A percentile compares a stretch with the other conserved stretches of the same genome.
Conservation (phyloP, 495 filamentous ascomycete genomes). For the Pseudoneurospora amorphoporcata region DNA sequence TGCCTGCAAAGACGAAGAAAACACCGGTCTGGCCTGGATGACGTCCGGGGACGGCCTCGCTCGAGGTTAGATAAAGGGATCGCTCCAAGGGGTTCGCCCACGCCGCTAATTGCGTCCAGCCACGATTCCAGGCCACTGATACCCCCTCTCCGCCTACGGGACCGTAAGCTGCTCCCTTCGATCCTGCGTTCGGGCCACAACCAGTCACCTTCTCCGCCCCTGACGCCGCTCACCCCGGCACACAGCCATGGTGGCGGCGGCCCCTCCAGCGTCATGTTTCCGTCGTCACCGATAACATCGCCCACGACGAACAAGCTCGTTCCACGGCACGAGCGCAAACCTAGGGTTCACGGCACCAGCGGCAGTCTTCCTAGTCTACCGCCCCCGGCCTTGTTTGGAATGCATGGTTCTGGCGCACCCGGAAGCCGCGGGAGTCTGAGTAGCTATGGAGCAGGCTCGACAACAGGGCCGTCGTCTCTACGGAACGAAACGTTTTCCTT, state of each 20-base stretch:
- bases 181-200: slow-evolving; percentile 18
- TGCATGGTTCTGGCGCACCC: neutral
- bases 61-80: neutral
- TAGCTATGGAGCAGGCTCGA: neutral
- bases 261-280: slow-evolving; percentile 8
- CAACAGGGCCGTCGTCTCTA: slow-evolving; percentile 10
- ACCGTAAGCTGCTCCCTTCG: slow-evolving; percentile 30
- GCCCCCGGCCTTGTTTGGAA: slow-evolving; percentile 5
- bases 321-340: slow-evolving; percentile 19
- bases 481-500: slow-evolving; percentile 7
- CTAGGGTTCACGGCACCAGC: slow-evolving; percentile 2
- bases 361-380: slow-evolving; percentile 2
- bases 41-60: slow-evolving; percentile 2
- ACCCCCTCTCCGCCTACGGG: slow-evolving; percentile 34
- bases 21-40: neutral
- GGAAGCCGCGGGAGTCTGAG: slow-evolving; percentile 3
- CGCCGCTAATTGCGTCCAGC: slow-evolving; percentile 29
- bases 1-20: slow-evolving; percentile 25
- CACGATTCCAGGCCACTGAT: slow-evolving; percentile 22
- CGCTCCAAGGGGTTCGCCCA: slow-evolving; percentile 20
- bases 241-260: slow-evolving; percentile 8
- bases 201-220: slow-evolving; percentile 20
- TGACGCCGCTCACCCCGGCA: slow-evolving; percentile 20
- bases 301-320: slow-evolving; percentile 24
- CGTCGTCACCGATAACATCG: slow-evolving; percentile 17